A percentile compares a stretch with the other conserved stretches of the same genome.
Conservation (phyloP, 2,329 filamentous ascomycete species). For the Tympanopsis confertula region DNA sequence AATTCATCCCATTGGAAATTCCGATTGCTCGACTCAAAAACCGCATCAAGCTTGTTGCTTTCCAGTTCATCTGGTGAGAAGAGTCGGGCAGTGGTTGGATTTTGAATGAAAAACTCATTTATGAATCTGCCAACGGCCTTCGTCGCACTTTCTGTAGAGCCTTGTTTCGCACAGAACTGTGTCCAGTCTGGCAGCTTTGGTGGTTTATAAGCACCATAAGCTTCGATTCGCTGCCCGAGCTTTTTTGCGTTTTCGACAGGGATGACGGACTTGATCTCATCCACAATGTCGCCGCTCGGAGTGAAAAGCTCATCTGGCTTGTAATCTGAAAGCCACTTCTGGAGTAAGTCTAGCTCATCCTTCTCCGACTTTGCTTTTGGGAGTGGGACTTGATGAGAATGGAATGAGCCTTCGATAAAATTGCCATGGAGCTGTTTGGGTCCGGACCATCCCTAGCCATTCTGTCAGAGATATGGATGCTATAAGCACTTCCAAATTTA, state of each 20-base stretch:
- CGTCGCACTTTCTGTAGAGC: constrained; percentile 44
- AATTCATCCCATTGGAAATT: constrained; percentile 60
- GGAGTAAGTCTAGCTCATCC: constrained; percentile 39
- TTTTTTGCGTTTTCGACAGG: constrained; percentile 38
- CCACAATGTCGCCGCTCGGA: constrained; percentile 31
- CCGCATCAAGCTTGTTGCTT: constrained; percentile 51
- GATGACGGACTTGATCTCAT: constrained; percentile 38
- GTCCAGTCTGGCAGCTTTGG: constrained; percentile 45
- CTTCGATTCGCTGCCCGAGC: constrained; percentile 43
- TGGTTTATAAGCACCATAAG: constrained; percentile 35
- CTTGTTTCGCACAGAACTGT: constrained; percentile 34
- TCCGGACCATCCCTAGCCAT: constrained; percentile 47
- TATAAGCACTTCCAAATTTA: no score
- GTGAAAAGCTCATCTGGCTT: constrained; percentile 36
- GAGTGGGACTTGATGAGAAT: constrained; percentile 54
- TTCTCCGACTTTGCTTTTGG: constrained; percentile 42
- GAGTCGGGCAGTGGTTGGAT: constrained; percentile 43
- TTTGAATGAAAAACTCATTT: constrained; percentile 40
- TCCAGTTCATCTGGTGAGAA: constrained; percentile 58
- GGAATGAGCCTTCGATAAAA: constrained; percentile 54
- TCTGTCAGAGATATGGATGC: no score
- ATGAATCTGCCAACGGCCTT: constrained; percentile 40
- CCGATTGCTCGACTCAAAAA: constrained; percentile 42
- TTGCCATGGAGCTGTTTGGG: constrained; percentile 50
- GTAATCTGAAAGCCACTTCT: constrained; percentile 49